Conservation (phyloP, 2,329 filamentous ascomycete genomes). For the Biscogniauxia mediterranea region DNA sequence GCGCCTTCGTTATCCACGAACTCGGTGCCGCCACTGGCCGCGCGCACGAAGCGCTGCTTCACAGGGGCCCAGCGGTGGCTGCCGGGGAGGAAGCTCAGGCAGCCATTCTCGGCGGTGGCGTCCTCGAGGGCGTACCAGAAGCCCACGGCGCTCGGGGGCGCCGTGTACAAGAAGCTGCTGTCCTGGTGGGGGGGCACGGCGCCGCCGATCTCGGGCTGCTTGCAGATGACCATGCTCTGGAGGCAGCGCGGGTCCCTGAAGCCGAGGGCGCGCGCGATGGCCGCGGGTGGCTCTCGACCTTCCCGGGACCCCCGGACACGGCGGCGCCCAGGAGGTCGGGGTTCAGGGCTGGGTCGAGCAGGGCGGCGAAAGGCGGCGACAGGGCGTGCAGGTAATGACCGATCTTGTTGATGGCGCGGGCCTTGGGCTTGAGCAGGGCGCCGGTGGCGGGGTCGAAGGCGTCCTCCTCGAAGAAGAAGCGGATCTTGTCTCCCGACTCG, state of each 20-base stretch:
- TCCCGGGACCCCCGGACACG: conserved; percentile 43
- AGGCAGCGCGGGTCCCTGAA: conserved; percentile 75
- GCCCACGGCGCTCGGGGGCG: conserved; percentile 83
- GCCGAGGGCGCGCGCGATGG: conserved; percentile 68
- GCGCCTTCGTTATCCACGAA: conserved; percentile 69
- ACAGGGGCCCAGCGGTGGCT: conserved; percentile 73
- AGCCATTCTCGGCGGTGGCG: conserved; percentile 81
- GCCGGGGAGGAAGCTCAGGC: conserved; percentile 80
- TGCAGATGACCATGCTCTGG: conserved; percentile 98
- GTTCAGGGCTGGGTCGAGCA: conserved; percentile 50
- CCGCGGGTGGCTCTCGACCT: conserved; percentile 42
- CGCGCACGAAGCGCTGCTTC: conserved; percentile 70
- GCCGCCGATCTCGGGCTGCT: conserved; percentile 93
- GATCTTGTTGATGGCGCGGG: conserved; percentile 85
- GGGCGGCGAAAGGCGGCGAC: conserved; percentile 62
- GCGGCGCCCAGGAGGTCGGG: conserved; percentile 35
- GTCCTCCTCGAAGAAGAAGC: conserved; percentile 97
- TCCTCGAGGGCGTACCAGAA: conserved; percentile 99
- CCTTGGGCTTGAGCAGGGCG: conserved; percentile 72
- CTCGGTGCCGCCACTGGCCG: conserved; percentile 55
- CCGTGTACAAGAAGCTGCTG: conserved; percentile 86
- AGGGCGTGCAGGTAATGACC: conserved; percentile 73
- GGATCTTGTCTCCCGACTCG: conserved; percentile 81
- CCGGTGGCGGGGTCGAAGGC: conserved; percentile 67
- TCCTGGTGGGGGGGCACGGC: conserved; percentile 91